Evolutionary conservation across 2,329 filamentous ascomycete genomes (phyloP), one percentile per base, ranked within the genome.

Genomic region (Verticillium albo-atrum): DNA sequence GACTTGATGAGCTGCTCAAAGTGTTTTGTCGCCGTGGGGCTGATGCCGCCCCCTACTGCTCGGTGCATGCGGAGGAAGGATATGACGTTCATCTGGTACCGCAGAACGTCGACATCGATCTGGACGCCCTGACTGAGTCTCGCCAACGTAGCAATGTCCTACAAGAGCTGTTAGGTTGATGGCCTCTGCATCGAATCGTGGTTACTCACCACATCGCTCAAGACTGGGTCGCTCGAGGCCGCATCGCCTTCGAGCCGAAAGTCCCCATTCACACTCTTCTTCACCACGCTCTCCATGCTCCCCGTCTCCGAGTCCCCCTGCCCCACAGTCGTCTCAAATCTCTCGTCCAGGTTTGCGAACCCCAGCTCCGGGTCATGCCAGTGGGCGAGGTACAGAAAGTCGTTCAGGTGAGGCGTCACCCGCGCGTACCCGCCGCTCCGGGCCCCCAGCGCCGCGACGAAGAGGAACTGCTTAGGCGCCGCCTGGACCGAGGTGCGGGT

Each of bases 11-110:
- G 79, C 63, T 82, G 80, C 51, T 85, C 82, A 60, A 98, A 88
- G 68, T 97, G 89, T 54, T 86, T 85, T 2, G 92, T 97, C 1
- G 92, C 91, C 42, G 82, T 75, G 0, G 94, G 89, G 14, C 91
- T 89, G 56, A 96, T 84, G 50, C 92, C 91, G 15, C 89, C 85
- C 20, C 84, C 84, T 27, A 97, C 90, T 55, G 91, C 93, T 57
- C 94, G 89, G 74, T 96, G 93, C 71, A 96, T 83, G 28, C 95
- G 88, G 65, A 98, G 81, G 71, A 96, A 97, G 3, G 92, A 85
- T 56, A 94, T 79, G 37, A 98, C 85, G 73, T 98, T 94, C 79
- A 94, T 89, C 60, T 94, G 83, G 72, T 98, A 98, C 51, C 91
- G 86, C 60, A 85, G 80, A 2, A 97, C 84, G 65, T 97, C 92